Conservation (phyloP, 2,329 filamentous ascomycete species). For the Fusarium gaditjirri region DNA sequence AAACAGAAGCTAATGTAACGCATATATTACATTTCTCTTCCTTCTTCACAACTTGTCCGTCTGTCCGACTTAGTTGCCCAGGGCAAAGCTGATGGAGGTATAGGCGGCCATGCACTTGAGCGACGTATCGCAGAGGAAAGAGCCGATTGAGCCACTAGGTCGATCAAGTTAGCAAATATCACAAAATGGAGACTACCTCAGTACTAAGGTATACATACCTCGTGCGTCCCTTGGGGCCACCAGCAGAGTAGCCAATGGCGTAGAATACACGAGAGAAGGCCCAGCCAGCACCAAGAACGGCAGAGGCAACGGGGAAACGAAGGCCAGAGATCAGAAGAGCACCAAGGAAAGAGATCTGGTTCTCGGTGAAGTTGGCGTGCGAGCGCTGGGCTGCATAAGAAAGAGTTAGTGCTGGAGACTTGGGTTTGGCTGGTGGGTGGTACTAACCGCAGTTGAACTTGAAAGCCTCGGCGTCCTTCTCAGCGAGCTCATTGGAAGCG, state of each 20-base stretch:
- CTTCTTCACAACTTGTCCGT: not conserved
- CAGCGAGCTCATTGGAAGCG: conserved; percentile 63
- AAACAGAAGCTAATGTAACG: conserved; percentile 18
- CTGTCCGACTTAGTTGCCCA: conserved; percentile 43
- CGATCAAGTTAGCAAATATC: conserved; percentile 27
- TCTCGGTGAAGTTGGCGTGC: conserved; percentile 73
- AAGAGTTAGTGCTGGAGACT: not conserved
- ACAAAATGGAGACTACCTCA: not conserved
- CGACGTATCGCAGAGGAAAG: conserved; percentile 49
- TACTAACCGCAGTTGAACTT: conserved; percentile 70
- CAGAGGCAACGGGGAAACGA: conserved; percentile 61
- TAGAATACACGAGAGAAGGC: conserved; percentile 63
- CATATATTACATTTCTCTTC: not conserved
- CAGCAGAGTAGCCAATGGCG: conserved; percentile 63
- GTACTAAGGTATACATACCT: conserved; percentile 45
- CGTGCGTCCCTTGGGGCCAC: conserved; percentile 58
- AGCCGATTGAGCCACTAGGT: conserved; percentile 50
- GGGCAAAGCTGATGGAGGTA: conserved; percentile 52
- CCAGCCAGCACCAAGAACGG: conserved; percentile 64
- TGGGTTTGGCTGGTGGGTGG: not conserved
- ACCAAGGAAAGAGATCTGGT: conserved; percentile 63
- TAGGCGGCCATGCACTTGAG: conserved; percentile 59
- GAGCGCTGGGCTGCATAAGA: conserved; percentile 62
- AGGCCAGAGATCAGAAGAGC: conserved; percentile 67
- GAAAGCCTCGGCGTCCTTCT: conserved; percentile 64